A percentile compares a stretch with the other conserved stretches of the same genome.
These are phyloP conservation scores for Astrothelium macrocarpum DNA, from an alignment of 495 filamentous ascomycete genomes.

Conservation along the genomic window DNA sequence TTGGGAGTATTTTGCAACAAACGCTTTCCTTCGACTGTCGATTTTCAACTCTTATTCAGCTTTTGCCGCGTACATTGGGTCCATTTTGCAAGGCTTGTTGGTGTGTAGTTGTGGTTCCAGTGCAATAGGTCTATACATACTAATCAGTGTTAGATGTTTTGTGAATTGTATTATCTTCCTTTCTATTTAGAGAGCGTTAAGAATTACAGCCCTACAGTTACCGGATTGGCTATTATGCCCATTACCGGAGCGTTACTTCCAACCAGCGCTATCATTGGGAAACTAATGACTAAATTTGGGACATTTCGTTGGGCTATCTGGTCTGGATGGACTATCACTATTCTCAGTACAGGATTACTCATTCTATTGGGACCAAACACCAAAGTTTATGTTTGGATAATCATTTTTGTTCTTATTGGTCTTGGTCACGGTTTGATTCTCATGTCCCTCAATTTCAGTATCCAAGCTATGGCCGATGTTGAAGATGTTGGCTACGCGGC, in stretches of 20 bases:
- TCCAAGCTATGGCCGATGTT: conserved; percentile 32
- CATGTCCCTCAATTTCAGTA: conserved; percentile 39
- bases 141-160: conserved; percentile 27
- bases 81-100: conserved; percentile 15
- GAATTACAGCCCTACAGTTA: conserved; percentile 3
- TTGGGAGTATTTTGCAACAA: conserved; percentile 40
- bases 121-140: conserved; percentile 21
- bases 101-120: too few species aligned
- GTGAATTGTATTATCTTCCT: conserved; percentile 26
- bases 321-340: conserved; percentile 44
- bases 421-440: conserved; percentile 48
- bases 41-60: conserved; percentile 16
- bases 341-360: conserved; percentile 41
- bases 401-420: conserved; percentile 44
- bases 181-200: conserved; percentile 16
- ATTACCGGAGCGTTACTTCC: conserved; percentile 35
- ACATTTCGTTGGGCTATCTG: conserved; percentile 46
- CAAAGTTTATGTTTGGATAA: conserved; percentile 38
- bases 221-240: conserved; percentile 23
- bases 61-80: conserved; percentile 15
- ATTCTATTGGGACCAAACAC: conserved; percentile 41
- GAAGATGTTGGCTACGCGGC: conserved; percentile 14
- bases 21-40: conserved; percentile 39
- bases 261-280: conserved; percentile 40
- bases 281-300: conserved; percentile 39